Conservation (phyloP, 1,284 basidiomycete species). For the Gymnopus androsaceus region DNA sequence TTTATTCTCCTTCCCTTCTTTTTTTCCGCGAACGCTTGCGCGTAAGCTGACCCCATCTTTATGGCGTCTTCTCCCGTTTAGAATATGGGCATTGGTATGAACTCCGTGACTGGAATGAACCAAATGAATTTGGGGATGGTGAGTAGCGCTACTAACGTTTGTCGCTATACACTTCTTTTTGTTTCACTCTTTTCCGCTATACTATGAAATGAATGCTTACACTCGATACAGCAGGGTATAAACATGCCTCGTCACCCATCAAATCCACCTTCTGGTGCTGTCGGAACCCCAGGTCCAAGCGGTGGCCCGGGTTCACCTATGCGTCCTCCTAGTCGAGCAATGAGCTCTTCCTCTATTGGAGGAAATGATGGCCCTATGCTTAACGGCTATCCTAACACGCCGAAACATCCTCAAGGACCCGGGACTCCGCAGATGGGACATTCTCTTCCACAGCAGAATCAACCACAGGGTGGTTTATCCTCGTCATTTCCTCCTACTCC, state of each 20-base stretch:
- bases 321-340: slow-evolving; percentile 16
- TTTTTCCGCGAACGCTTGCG: neutral
- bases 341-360: slow-evolving; percentile 4
- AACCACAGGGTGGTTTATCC: neutral
- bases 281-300: slow-evolving; percentile 1
- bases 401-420: slow-evolving; percentile 8
- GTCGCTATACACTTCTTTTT: neutral
- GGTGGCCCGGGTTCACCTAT: slow-evolving; percentile 6
- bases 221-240: neutral
- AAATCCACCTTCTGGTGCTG: neutral
- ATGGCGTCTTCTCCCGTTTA: neutral
- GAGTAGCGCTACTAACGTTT: neutral
- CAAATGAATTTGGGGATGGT: slow-evolving; percentile 6
- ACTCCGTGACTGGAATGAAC: slow-evolving; percentile 4
- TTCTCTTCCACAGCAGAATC: neutral
- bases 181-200: neutral
- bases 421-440: slow-evolving; percentile 14
- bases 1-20: neutral
- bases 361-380: neutral
- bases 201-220: neutral
- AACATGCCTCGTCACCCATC: neutral
- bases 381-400: slow-evolving; percentile 11
- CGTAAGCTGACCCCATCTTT: neutral
- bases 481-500: slow-evolving; percentile 5
- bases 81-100: slow-evolving; percentile 8